phyloP scores from a whole-genome alignment of 2,329 filamentous ascomycete genomes.

The Tolypocladium pustulatum region DNA sequence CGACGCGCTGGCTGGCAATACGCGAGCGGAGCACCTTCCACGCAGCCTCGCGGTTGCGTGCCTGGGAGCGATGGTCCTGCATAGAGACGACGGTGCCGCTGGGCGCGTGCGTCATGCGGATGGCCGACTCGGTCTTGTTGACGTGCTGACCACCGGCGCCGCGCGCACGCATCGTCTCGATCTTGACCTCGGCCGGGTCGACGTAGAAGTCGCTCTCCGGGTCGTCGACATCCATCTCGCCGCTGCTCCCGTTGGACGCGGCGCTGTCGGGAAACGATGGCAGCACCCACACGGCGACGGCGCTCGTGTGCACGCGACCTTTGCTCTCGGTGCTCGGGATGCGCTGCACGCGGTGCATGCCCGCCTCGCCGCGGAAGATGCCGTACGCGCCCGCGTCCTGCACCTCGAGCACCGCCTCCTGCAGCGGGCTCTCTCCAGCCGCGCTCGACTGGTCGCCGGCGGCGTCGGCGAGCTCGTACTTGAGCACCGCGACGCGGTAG shows the following conservation, averaged over 20 bases:
- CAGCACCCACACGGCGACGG: slow-evolving; percentile 83
- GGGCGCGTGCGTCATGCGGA: slow-evolving; percentile 82
- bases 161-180: slow-evolving; percentile 83
- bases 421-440: slow-evolving; percentile 57
- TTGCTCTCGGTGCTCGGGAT: slow-evolving; percentile 85
- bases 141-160: slow-evolving; percentile 96
- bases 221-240: slow-evolving; percentile 59
- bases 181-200: slow-evolving; percentile 67
- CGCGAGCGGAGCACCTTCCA: slow-evolving; percentile 78
- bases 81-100: slow-evolving; percentile 81
- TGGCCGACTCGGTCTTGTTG: slow-evolving; percentile 94
- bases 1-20: slow-evolving; percentile 68
- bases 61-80: slow-evolving; percentile 86
- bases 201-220: slow-evolving; percentile 89
- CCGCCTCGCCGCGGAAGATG: slow-evolving; percentile 73
- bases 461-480: slow-evolving; percentile 68
- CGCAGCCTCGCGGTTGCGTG: slow-evolving; percentile 76
- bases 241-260: slow-evolving; percentile 30
- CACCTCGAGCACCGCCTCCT: slow-evolving; percentile 83
- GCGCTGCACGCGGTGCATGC: slow-evolving; percentile 90
- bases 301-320: slow-evolving; percentile 87
- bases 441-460: slow-evolving; percentile 40
- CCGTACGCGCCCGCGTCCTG: slow-evolving; percentile 70
- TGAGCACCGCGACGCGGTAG: slow-evolving; percentile 58
- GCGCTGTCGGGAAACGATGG: slow-evolving; percentile 62